These are phyloP conservation scores for Suhomyces sp. DNA, from an alignment of 805 yeast species.

Conservation along the genomic window DNA sequence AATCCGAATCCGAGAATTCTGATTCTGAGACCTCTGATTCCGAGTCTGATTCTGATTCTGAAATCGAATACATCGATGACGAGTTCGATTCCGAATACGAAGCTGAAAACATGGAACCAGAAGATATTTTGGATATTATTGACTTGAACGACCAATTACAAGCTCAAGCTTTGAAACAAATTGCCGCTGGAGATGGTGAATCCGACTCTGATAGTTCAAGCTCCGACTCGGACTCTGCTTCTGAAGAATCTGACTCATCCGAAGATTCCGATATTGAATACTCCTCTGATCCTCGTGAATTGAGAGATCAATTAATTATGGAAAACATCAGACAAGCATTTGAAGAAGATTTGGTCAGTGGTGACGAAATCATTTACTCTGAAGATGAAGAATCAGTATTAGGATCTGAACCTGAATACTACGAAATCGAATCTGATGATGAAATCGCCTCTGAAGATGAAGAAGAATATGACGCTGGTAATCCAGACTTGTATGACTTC, in stretches of 20 bases:
- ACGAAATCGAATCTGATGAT: conserved; percentile 34
- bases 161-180: conserved; percentile 31
- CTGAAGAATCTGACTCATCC: conserved; percentile 17
- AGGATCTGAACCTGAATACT: conserved; percentile 21
- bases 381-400: conserved; percentile 20
- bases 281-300: conserved; percentile 28
- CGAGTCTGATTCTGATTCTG: conserved; percentile 9
- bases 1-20: conserved; percentile 19
- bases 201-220: conserved; percentile 15
- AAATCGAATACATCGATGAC: conserved; percentile 3
- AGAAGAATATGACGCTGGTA: conserved; percentile 21
- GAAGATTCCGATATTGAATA: conserved; percentile 22
- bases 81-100: conserved; percentile 16
- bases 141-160: conserved; percentile 42
- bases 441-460: conserved; percentile 22
- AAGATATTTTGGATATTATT: conserved; percentile 32
- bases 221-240: conserved; percentile 16
- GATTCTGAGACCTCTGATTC: conserved; percentile 11
- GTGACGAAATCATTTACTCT: conserved; percentile 21
- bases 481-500: conserved; percentile 23
- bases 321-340: conserved; percentile 38
- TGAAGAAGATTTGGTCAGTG: conserved; percentile 34
- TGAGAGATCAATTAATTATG: conserved; percentile 33
- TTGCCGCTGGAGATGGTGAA: conserved; percentile 29
- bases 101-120: conserved; percentile 23